These are phyloP conservation scores for Reutealis trisperma DNA, from an alignment of 345 rosid species.

Conservation along the genomic window DNA sequence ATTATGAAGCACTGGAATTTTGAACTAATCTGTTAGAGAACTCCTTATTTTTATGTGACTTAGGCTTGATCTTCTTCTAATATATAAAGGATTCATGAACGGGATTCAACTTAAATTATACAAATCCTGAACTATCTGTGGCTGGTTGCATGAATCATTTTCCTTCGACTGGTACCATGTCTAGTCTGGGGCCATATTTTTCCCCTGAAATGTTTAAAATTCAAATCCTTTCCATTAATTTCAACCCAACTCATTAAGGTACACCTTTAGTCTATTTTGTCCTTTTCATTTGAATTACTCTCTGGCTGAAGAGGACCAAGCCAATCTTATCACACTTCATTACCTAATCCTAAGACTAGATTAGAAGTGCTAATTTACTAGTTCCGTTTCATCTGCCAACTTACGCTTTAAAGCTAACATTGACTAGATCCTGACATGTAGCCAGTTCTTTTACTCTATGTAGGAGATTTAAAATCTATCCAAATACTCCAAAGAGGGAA, in stretches of 20 bases:
- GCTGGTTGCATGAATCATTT: background rate
- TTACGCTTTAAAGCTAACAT: background rate
- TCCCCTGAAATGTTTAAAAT: background rate
- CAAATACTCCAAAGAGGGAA: background rate
- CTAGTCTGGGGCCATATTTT: background rate
- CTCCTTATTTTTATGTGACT: background rate
- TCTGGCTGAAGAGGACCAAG: background rate
- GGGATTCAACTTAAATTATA: background rate
- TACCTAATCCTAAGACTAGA: background rate
- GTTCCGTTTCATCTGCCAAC: background rate
- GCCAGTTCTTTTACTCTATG: background rate
- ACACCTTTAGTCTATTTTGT: background rate
- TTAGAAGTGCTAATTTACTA: background rate
- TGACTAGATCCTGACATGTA: conserved; percentile 1
- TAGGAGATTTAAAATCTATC: background rate
- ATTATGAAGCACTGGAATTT: too few relatives aligned
- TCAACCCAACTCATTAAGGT: background rate
- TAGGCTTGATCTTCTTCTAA: background rate
- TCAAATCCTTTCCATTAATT: background rate
- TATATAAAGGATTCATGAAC: background rate
- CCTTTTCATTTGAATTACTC: background rate
- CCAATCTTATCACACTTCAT: background rate
- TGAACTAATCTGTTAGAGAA: background rate
- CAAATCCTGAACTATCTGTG: background rate
- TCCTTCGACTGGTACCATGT: too few relatives aligned